These are phyloP conservation scores for Wickerhamiella cacticola DNA, from an alignment of 805 yeast species.

Conservation along the genomic window DNA sequence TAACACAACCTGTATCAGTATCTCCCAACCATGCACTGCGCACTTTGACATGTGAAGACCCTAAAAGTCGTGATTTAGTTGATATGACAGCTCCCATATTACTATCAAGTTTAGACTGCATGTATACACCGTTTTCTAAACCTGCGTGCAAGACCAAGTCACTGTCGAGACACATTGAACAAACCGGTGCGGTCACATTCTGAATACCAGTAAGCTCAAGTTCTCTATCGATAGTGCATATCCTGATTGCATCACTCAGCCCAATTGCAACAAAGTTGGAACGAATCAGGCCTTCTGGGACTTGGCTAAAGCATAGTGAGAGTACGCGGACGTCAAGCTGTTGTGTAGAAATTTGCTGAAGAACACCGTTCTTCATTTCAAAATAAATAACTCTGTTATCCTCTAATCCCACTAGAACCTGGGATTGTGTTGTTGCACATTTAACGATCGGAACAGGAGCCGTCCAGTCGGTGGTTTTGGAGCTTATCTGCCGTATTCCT, in stretches of 20 bases:
- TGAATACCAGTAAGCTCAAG: slow-evolving; percentile 54
- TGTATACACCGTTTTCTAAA: slow-evolving; percentile 70
- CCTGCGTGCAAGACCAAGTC: slow-evolving; percentile 55
- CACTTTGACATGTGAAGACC: slow-evolving; percentile 50
- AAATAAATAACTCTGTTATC: slow-evolving; percentile 70
- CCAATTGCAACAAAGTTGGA: slow-evolving; percentile 59
- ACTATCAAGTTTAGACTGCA: slow-evolving; percentile 45
- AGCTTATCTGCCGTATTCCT: slow-evolving; percentile 51
- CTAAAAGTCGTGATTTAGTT: slow-evolving; percentile 59
- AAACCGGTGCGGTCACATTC: slow-evolving; percentile 45
- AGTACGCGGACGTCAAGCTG: slow-evolving; percentile 31
- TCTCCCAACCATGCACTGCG: slow-evolving; percentile 28
- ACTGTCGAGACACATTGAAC: slow-evolving; percentile 28
- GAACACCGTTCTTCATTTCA: slow-evolving; percentile 57
- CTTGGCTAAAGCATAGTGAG: slow-evolving; percentile 35
- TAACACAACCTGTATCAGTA: slow-evolving; percentile 23
- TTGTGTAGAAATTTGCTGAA: slow-evolving; percentile 54
- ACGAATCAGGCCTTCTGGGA: slow-evolving; percentile 36
- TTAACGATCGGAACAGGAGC: slow-evolving; percentile 56
- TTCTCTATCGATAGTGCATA: slow-evolving; percentile 50
- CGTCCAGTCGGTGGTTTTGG: slow-evolving; percentile 52
- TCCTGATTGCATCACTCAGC: slow-evolving; percentile 56
- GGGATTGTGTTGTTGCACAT: slow-evolving; percentile 55
- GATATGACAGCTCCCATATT: slow-evolving; percentile 51
- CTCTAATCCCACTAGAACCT: slow-evolving; percentile 58